These are phyloP conservation scores for Saccharomycopsis crataegensis DNA, from an alignment of 1,139 yeast species.

Conservation along the genomic window DNA sequence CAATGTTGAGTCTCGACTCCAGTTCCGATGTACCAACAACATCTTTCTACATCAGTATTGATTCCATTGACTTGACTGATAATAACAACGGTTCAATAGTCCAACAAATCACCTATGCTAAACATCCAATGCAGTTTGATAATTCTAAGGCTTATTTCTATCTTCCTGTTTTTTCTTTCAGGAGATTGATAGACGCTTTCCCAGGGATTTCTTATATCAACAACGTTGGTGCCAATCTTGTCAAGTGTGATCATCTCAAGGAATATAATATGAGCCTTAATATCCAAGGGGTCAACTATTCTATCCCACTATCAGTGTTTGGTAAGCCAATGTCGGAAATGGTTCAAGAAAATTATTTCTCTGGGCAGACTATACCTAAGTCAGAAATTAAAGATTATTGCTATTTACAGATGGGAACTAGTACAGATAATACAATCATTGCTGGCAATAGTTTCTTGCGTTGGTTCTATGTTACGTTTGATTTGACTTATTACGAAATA, in stretches of 20 bases:
- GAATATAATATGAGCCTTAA: neutral
- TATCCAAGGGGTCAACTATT: neutral
- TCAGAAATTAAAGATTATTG: neutral
- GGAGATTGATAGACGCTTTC: conserved; percentile 1
- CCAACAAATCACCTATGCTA: neutral
- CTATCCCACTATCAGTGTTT: neutral
- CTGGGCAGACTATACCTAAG: neutral
- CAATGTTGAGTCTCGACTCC: conserved; percentile 35
- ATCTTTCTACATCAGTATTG: conserved; percentile 29
- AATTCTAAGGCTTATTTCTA: neutral
- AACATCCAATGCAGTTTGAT: conserved; percentile 7
- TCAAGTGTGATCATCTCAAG: conserved; percentile 1
- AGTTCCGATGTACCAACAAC: conserved; percentile 38
- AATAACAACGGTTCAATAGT: neutral
- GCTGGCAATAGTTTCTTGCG: conserved; percentile 15
- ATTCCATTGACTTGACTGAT: neutral
- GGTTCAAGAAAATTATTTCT: neutral
- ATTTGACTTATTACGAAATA: conserved; percentile 2
- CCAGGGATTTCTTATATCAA: neutral
- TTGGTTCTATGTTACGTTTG: conserved; percentile 13
- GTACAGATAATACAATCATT: neutral
- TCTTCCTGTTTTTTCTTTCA: neutral
- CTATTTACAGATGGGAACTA: neutral
- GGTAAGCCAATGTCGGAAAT: conserved; percentile 3
- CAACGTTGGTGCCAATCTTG: neutral